Conservation (phyloP, 176 grass and related monocot species). For the Carex cristatella region DNA sequence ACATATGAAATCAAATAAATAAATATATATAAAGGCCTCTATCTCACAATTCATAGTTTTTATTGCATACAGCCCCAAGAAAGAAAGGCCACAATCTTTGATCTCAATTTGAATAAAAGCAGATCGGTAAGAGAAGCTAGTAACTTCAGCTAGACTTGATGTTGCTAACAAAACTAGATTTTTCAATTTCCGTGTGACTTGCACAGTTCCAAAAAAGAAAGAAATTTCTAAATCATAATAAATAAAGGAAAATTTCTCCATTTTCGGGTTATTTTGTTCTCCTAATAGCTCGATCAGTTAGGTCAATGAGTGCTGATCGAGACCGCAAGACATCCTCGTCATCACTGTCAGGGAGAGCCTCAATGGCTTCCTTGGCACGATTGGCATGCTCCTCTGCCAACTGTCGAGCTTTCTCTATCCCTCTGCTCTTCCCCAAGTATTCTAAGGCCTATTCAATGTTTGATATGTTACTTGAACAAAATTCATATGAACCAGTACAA, state of each 20-base stretch:
- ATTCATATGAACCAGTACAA: neutral
- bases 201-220: neutral
- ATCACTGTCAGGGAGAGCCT: conserved; percentile 63
- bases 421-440: conserved; percentile 62
- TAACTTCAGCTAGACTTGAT: neutral
- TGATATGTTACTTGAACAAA: conserved; percentile 1
- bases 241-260: neutral
- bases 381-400: conserved; percentile 52
- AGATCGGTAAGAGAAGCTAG: neutral
- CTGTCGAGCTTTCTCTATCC: conserved; percentile 63
- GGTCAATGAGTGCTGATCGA: conserved; percentile 60
- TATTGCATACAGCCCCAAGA: neutral
- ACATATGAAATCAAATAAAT: neutral
- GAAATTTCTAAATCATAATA: conserved; percentile 5
- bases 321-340: conserved; percentile 72
- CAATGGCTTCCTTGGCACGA: conserved; percentile 64
- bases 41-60: conserved; percentile 3
- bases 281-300: conserved; percentile 68
- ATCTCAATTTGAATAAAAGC: neutral
- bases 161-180: neutral
- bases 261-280: conserved; percentile 50
- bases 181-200: neutral
- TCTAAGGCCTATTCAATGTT: conserved; percentile 47
- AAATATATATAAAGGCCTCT: conserved; percentile 9
- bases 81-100: neutral